Evolutionary conservation across 2,329 filamentous ascomycete genomes (phyloP).

Genomic region (Nothophoma quercina): DNA sequence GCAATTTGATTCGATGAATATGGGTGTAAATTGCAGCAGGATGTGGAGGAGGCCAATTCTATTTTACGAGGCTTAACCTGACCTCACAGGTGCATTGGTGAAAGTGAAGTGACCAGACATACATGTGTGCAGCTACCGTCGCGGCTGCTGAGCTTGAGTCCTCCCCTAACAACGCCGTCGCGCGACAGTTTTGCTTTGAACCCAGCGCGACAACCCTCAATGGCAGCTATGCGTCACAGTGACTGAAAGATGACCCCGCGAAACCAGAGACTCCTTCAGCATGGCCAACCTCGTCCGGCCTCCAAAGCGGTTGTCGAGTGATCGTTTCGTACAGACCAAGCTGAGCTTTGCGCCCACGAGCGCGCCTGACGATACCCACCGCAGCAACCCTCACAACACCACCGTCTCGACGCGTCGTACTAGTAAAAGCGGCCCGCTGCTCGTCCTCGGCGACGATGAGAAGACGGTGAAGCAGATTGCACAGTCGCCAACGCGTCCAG

Average conservation of each 20-base stretch:
- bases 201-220: slow-evolving; percentile 42
- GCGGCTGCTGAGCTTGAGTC: slow-evolving; percentile 34
- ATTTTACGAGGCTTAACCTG: slow-evolving; percentile 25
- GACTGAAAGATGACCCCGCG: slow-evolving; percentile 38
- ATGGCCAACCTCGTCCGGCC: slow-evolving; percentile 40
- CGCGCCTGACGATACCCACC: slow-evolving; percentile 29
- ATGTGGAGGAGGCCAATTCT: slow-evolving; percentile 14
- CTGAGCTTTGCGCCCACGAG: slow-evolving; percentile 41
- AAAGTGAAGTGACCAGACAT: slow-evolving; percentile 14
- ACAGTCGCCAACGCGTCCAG: slow-evolving; percentile 21
- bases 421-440: slow-evolving; percentile 34
- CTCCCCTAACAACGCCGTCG: slow-evolving; percentile 42
- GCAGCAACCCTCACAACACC: slow-evolving; percentile 28
- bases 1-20: slow-evolving; percentile 27
- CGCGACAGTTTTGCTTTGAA: slow-evolving; percentile 32
- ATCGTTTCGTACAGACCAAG: slow-evolving; percentile 37
- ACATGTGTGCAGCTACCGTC: slow-evolving; percentile 8
- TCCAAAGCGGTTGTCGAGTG: slow-evolving; percentile 41
- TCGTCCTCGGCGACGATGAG: slow-evolving; percentile 31
- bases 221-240: slow-evolving; percentile 34
- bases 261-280: slow-evolving; percentile 29
- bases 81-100: slow-evolving; percentile 18
- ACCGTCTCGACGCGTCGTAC: slow-evolving; percentile 38
- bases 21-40: slow-evolving; percentile 8
- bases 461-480: slow-evolving; percentile 23